phyloP scores from a whole-genome alignment of 805 yeast species.

The Candida silvatica region DNA sequence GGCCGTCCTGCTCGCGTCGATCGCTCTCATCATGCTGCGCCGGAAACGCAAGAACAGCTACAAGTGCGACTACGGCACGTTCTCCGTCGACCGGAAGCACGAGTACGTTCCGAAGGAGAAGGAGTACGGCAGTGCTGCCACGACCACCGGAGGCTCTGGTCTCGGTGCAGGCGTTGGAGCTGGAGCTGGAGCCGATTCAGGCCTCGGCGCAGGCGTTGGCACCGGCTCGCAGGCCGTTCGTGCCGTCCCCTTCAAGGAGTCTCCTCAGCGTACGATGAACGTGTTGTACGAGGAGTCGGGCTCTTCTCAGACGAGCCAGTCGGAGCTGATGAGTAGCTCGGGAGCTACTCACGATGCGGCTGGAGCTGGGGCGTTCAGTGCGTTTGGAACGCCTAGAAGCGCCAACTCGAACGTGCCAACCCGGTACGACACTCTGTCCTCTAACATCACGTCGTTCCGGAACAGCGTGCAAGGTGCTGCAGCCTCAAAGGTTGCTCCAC shows the following conservation, averaged over 20 bases:
- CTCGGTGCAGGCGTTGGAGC: neutral
- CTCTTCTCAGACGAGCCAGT: too few species aligned
- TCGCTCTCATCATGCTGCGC: constrained; percentile 8
- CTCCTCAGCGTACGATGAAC: neutral
- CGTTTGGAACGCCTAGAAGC: neutral
- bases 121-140: neutral
- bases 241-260: too few species aligned
- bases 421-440: neutral
- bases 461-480: neutral
- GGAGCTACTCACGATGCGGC: too few species aligned
- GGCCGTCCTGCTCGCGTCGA: constrained; percentile 6
- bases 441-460: neutral
- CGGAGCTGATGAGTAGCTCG: neutral
- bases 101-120: neutral
- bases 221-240: too few species aligned
- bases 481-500: constrained; percentile 8
- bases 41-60: constrained; percentile 7
- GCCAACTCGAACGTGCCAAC: neutral
- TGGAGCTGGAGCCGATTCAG: too few species aligned
- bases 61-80: neutral
- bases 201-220: too few species aligned
- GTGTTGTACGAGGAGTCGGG: neutral
- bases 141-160: neutral
- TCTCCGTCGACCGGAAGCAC: constrained; percentile 2
- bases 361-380: too few species aligned